Evolutionary conservation across 768 basidiomycete species (phyloP), one percentile per base, ranked within the genome.

Genomic region (Suillus subaureus): DNA sequence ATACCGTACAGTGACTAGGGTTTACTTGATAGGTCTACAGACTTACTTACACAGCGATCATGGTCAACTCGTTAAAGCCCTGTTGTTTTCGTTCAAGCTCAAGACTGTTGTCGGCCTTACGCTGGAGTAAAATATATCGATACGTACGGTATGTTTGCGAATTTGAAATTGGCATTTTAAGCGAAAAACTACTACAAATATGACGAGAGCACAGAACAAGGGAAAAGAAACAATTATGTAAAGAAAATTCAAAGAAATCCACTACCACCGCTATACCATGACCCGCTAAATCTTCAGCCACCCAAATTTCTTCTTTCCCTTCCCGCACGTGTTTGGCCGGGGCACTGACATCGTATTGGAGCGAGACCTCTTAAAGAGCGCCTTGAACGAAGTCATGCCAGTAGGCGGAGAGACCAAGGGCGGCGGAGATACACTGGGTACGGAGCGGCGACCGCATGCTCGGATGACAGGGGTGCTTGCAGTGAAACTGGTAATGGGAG

Each of bases 231-330:
- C 57, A 60, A 28, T 9, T 37, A n/a, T n/a, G n/a, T n/a, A 16
- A 58, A 58, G 18, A 26, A 58, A 40, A 18, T 13, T 35, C n/a
- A 13, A 58, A 26, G 15, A 58, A 9, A 58, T 42, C 12, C 42
- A 40, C 9, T 39, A 26, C 9, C 26, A 12, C 28, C 16, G 26
- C 15, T 51, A 51, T 60, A 60, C 26, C 57, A 40, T 39, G 52
- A 57, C 64, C 23, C 21, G 70, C 43, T 65, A 78, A 35, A 74
- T 66, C 68, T 69, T 77, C 63, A 75, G 61, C 74, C 77, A 78
- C 49, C 72, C 70, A 21, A 78, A 65, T 43, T 70, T 67, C 57
- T 73, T 73, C 70, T 74, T 75, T 47, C 71, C 73, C 63, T 68
- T 75, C 63, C 71, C 70, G 49, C 71, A 33, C 28, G 62, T 55